Evolutionary conservation across 148 eudicot species (phyloP).

Genomic region (Rhododendron henanense): DNA sequence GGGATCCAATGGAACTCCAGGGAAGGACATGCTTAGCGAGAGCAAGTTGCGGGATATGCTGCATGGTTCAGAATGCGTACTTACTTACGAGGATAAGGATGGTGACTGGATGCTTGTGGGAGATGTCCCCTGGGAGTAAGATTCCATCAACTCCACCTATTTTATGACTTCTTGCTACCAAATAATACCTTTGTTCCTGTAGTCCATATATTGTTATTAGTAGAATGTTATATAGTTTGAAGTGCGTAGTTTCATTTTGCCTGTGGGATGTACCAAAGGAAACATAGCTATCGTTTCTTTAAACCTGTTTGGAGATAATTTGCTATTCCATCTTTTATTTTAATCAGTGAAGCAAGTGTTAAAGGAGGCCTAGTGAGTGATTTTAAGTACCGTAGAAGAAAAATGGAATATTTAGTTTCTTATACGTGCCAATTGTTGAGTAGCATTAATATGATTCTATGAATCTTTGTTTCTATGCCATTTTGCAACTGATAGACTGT

Average conservation of each 20-base stretch:
- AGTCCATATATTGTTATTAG: not conserved
- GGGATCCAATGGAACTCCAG: slow-evolving; percentile 38
- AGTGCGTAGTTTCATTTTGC: not conserved
- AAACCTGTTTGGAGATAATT: not conserved
- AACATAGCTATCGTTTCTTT: not conserved
- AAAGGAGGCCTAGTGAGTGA: not conserved
- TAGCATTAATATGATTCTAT: not conserved
- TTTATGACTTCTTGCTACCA: not conserved
- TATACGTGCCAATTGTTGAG: not conserved
- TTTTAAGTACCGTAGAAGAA: not conserved
- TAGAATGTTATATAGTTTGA: not conserved
- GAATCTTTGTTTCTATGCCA: not conserved
- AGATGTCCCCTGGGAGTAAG: slow-evolving; percentile 85
- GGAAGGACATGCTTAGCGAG: slow-evolving; percentile 54
- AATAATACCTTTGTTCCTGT: not conserved
- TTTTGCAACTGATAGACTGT: not conserved
- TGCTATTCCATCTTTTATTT: not conserved
- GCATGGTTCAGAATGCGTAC: slow-evolving; percentile 87
- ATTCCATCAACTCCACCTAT: not conserved
- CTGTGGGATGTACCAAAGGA: not conserved
- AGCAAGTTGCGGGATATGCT: slow-evolving; percentile 74
- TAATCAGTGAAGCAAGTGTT: not conserved
- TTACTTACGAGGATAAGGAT: slow-evolving; percentile 90
- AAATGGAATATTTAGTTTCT: not conserved
- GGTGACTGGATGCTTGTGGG: slow-evolving; percentile 86